Base-by-base conservation (phyloP, 2,329 filamentous ascomycete genomes). In the Chrysoporthe cubensis region DNA sequence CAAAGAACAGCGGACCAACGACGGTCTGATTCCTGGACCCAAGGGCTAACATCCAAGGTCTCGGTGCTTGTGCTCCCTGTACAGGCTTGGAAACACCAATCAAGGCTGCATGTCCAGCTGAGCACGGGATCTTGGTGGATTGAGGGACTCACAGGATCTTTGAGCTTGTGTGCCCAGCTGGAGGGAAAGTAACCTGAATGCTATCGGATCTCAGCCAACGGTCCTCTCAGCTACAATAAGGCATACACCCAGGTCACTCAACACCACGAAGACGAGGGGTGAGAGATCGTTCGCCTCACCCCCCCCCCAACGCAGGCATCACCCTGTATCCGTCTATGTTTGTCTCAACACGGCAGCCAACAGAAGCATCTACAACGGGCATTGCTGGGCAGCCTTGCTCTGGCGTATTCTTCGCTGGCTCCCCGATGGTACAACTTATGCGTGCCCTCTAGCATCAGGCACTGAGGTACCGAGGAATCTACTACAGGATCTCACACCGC, bases 401-500 rank as follows among this genome's bases (percentile, higher is more conserved):
- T 18, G 9, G 26, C 50, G 50, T 21, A 54, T 26, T 26, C 21
- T 14, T n/a, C 44, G 14, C 7, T 43, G 34, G 37, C 7, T 40
- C 44, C 9, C 6, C 1, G 8, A 14, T 57, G 18, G 44, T 40
- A 52, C 43, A 32, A 8, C 14, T 32, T 11, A 48, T 58, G 43
- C 13, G 21, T 34, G 16, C 34, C 26, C 26, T 26, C 14, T 26
- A 43, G 26, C 26, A 46, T 6, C 21, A 34, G 11, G 16, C 18
- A 32, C 4, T 42, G 21, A 60, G 16, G 1, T 43, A 60, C 26
- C 2, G 14, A 21, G 26, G 50, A 16, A 54, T 26, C 26, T 26
- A 1, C 6, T 34, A 61, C 59, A 62, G 59, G 34, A 40, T 62
- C 59, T 62, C 26, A 46, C 46, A 42, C 46, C 46, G 40, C 44